These are phyloP conservation scores for Daldinia decipiens DNA, from an alignment of 495 filamentous ascomycete species.

Conservation along the genomic window DNA sequence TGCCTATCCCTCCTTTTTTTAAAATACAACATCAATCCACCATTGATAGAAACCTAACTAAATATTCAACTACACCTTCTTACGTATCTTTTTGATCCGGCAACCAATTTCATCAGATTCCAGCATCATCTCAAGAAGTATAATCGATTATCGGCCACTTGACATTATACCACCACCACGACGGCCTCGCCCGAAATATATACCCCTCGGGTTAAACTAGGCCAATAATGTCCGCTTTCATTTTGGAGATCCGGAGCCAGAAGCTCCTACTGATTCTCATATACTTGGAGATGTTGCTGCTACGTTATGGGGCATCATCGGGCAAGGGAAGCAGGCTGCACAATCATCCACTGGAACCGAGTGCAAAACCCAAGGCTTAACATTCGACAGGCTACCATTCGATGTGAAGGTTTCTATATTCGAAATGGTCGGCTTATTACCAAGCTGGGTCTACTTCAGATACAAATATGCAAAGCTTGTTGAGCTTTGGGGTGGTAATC, in stretches of 20 bases:
- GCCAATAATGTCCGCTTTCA: too few relatives aligned
- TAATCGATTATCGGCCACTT: too few relatives aligned
- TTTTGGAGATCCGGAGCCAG: background rate
- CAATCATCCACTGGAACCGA: background rate
- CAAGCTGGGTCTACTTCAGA: conserved; percentile 26
- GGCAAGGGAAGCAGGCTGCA: background rate
- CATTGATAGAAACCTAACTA: background rate
- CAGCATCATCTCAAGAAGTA: background rate
- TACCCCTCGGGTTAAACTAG: too few relatives aligned
- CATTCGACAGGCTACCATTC: conserved; percentile 15
- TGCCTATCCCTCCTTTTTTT: background rate
- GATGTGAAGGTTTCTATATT: conserved; percentile 19
- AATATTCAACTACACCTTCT: background rate
- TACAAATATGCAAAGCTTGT: background rate
- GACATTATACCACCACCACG: too few relatives aligned
- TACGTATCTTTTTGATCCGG: background rate
- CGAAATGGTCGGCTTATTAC: conserved; percentile 6
- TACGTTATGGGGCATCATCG: background rate
- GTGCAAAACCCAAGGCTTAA: background rate
- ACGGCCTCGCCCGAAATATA: too few relatives aligned
- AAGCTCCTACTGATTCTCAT: background rate
- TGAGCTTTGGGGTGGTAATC: background rate
- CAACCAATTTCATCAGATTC: background rate
- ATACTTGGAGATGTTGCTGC: too few relatives aligned
- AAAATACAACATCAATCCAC: background rate